Evolutionary conservation across 2,329 filamentous ascomycete species (phyloP).

Genomic region (Penicillium sp.): DNA sequence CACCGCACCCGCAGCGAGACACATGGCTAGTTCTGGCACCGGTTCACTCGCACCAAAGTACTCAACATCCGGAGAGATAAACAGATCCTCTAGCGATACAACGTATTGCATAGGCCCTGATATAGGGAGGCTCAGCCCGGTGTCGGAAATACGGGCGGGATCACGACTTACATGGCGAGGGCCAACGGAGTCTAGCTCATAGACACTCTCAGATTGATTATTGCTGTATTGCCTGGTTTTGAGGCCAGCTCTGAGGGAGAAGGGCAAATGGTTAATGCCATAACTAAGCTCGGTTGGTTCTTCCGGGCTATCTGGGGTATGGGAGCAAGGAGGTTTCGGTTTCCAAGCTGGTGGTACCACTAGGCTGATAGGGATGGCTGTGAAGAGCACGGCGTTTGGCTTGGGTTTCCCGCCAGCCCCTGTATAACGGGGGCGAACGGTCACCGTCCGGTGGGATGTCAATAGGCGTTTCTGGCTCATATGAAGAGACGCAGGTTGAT

Average conservation of each 20-base stretch:
- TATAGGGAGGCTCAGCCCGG: too few relatives aligned
- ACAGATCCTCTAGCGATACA: not conserved
- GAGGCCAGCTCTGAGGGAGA: not conserved
- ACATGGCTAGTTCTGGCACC: not conserved
- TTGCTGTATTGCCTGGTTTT: too few relatives aligned
- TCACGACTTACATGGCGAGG: too few relatives aligned
- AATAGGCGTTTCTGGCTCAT: not conserved
- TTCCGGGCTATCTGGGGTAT: not conserved
- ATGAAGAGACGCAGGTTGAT: not conserved
- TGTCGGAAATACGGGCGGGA: too few relatives aligned
- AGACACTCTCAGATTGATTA: too few relatives aligned
- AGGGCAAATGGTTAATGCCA: not conserved
- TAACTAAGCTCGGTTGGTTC: not conserved
- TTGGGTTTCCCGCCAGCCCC: not conserved
- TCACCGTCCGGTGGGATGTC: not conserved
- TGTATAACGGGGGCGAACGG: not conserved
- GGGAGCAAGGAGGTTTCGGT: too few relatives aligned
- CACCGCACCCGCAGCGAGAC: not conserved
- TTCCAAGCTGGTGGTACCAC: not conserved
- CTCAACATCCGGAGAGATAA: not conserved
- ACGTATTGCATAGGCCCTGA: not conserved
- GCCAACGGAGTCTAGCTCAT: too few relatives aligned
- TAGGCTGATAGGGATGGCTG: not conserved
- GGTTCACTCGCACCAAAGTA: not conserved
- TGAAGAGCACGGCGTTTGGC: not conserved